Evolutionary conservation across 352 stramenopile species (phyloP).

Genomic region (Pythium biforme): DNA sequence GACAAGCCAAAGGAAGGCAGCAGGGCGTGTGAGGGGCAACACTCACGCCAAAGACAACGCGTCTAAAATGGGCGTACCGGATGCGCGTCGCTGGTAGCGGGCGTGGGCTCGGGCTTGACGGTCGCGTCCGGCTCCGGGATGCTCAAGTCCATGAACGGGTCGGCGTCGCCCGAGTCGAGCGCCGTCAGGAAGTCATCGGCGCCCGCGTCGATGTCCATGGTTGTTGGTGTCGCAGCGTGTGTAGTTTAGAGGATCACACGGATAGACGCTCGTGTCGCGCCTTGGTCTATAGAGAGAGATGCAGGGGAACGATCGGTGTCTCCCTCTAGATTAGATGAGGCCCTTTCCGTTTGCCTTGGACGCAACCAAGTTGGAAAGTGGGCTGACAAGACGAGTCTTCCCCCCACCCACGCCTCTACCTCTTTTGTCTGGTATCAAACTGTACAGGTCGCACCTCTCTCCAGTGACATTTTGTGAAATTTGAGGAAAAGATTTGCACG

Average conservation of each 20-base stretch:
- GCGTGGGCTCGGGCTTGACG: slow-evolving; percentile 3
- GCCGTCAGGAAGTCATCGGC: slow-evolving; percentile 83
- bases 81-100: slow-evolving; percentile 3
- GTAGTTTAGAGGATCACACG: no score
- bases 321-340: neutral
- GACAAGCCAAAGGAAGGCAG: neutral
- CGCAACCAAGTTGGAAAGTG: slow-evolving; percentile 9
- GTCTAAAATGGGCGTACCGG: slow-evolving; percentile 25
- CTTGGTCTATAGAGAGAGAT: no score
- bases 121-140: slow-evolving; percentile 30
- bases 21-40: no score
- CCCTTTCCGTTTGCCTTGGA: neutral
- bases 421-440: slow-evolving; percentile 1
- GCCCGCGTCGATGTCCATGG: slow-evolving; percentile 75
- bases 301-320: no score
- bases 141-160: slow-evolving; percentile 59
- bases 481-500: neutral
- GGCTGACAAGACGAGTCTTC: neutral
- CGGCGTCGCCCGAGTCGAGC: slow-evolving; percentile 60
- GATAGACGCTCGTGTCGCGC: no score
- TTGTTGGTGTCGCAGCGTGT: neutral
- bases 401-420: slow-evolving; percentile 5
- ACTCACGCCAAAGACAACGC: no score
- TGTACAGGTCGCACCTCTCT: neutral
- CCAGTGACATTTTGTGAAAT: neutral